These are phyloP conservation scores for Begonia fuchsioides DNA, from an alignment of 306 rosid genomes.

Conservation along the genomic window DNA sequence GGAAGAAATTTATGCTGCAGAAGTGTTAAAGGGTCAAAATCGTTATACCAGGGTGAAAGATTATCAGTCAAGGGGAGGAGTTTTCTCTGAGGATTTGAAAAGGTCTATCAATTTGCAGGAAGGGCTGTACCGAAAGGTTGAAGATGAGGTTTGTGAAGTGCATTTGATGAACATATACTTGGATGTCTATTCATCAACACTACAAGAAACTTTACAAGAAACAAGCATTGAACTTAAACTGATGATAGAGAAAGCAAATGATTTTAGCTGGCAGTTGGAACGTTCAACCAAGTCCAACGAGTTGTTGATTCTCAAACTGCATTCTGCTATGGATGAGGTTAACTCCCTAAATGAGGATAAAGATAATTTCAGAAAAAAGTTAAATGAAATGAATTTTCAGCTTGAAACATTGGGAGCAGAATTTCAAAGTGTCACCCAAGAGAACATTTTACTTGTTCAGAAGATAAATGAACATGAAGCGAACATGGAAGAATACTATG, in stretches of 20 bases:
- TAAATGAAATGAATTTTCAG: too few relatives aligned
- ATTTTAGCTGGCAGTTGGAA: conserved; percentile 56
- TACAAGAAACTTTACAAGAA: too few relatives aligned
- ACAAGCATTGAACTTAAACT: conserved; percentile 37
- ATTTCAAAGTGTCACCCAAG: too few relatives aligned
- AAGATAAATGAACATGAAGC: too few relatives aligned
- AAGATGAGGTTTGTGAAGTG: conserved; percentile 71
- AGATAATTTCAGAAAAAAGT: conserved; percentile 16
- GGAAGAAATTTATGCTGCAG: conserved; percentile 24
- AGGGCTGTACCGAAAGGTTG: conserved; percentile 71
- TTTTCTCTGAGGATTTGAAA: conserved; percentile 51
- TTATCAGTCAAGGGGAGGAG: conserved; percentile 41
- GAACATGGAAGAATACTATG: too few relatives aligned
- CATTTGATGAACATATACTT: conserved; percentile 55
- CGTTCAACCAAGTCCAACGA: conserved; percentile 63
- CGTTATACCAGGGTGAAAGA: conserved; percentile 23
- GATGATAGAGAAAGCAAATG: conserved; percentile 38
- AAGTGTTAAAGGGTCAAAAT: conserved; percentile 29
- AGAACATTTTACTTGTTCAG: too few relatives aligned
- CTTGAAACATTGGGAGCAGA: too few relatives aligned
- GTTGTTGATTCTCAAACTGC: conserved; percentile 45
- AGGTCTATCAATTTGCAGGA: conserved; percentile 64
- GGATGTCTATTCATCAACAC: conserved; percentile 71
- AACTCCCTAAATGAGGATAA: conserved; percentile 41
- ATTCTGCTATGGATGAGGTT: conserved; percentile 55